Evolutionary conservation across 163 green algal genomes (phyloP), one percentile per base, ranked within the genome.

Genomic region (Prototheca wickerhamii): DNA sequence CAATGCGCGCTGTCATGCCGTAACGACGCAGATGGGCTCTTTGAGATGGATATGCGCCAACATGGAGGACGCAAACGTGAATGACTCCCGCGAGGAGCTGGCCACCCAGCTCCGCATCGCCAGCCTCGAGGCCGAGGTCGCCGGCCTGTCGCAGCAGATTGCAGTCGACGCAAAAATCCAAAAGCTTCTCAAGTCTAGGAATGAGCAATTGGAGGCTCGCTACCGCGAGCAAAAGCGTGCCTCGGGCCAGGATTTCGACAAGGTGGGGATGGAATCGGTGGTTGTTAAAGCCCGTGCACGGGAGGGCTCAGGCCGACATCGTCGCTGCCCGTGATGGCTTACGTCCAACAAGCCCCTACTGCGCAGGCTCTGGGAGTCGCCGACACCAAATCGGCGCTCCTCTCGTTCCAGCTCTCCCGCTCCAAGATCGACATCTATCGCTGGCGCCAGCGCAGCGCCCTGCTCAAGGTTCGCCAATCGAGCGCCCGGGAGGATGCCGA

Each of bases 391-490:
- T 10, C 37, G 15, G 37, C 10, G 10, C 37, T 44, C 10, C 10
- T 15, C 37, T 44, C 37, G 10, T 44, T 44, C 37, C 37, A 44
- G 37, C 37, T 54, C 15, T 30, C 20, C 46, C 12, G 18, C 15
- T 54, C 46, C 64, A 43, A 44, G 2, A 55, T 70, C n/a, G 64
- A 70, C 26, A 31, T 70, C 55, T 46, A 70, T 55, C 64, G 64
- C 43, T 70, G 64, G 64, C 55, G 64, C 20, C 64, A 70, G 64
- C 64, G 64, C 44, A 70, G 54, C 26, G 64, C 64, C 5, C 64
- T 70, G 55, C 64, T 70, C 54, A 70, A 70, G 26, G 64, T 70
- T 30, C 64, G 64, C 15, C 64, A 64, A 29, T 70, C 64, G 15
- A 64, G 55, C 32, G 55, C 56, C 32, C 34, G 52, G 10, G 64